Evolutionary conservation across 2,329 filamentous ascomycete genomes (phyloP), one percentile per base, ranked within the genome.

Genomic region (Chlorencoelia australis): DNA sequence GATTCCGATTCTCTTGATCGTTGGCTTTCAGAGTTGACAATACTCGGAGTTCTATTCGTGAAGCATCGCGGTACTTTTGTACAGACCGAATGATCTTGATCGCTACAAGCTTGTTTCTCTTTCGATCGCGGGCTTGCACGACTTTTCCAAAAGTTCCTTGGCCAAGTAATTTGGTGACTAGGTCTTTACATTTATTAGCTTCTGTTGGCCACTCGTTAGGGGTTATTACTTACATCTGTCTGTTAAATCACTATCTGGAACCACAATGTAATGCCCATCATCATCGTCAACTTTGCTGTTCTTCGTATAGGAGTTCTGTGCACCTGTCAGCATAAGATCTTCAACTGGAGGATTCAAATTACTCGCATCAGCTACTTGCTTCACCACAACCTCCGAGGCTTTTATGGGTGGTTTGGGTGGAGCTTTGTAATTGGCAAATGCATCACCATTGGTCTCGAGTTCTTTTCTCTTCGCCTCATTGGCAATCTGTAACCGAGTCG

Each of bases 81-180:
- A 98, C 91, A 1, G 91, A 95, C 49, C 91, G 81, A 48, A 98
- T 96, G 59, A 98, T 94, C 61, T 98, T 98, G 61, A 98, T 86
- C 21, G 91, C 91, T 25, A 94, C 93, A 4, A 69, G 58, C 57
- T 88, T 85, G 49, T 71, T 72, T 42, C 80, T 80, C 45, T 78
- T 79, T 51, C 74, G 73, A 57, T 98, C 91, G 50, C 75, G 79
- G 35, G 91, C 91, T 60, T 95, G 82, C 13, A 98, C 91, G 11
- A 98, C 91, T 61, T 98, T 98, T 55, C 91, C 91, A 57, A 98
- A 98, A 0, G 91, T 98, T 45, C 91, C 91, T 63, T 98, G 91
- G 15, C 91, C 91, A 9, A 98, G 79, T 18, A 96, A 71, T 50
- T 86, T 87, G 43, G 82, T 69, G 50, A 98, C 89, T 64, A 83